phyloP scores from a whole-genome alignment of 306 rosid species.

The Mimosa bimucronata region DNA sequence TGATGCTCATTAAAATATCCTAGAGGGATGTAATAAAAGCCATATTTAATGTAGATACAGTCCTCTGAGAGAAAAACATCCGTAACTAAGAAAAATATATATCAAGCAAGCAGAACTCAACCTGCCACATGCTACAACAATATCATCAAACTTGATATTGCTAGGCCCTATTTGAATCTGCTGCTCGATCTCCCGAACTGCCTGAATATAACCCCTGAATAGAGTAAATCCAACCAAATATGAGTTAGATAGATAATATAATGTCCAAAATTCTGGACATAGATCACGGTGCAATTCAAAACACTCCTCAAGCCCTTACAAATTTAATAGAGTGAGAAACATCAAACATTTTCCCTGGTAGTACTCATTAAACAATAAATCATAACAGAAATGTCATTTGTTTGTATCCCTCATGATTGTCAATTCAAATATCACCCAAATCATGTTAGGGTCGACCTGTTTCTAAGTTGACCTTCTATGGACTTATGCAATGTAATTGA shows the following conservation, averaged over 20 bases:
- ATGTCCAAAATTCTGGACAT: conserved; percentile 13
- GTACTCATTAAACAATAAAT: conserved; percentile 20
- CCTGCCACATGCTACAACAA: conserved; percentile 98
- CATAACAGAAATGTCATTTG: not conserved
- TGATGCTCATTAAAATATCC: conserved; percentile 25
- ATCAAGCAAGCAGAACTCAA: conserved; percentile 45
- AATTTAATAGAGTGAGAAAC: conserved; percentile 13
- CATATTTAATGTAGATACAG: conserved; percentile 24
- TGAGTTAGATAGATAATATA: conserved; percentile 11
- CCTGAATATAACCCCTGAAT: conserved; percentile 91
- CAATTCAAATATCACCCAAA: not conserved
- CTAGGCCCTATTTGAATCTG: conserved; percentile 62
- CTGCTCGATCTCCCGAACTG: conserved; percentile 78
- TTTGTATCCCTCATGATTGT: not conserved
- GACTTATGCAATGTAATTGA: not conserved
- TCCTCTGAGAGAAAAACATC: not conserved
- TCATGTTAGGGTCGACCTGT: not conserved
- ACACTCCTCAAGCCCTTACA: not conserved
- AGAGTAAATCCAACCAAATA: conserved; percentile 24
- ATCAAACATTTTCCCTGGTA: not conserved
- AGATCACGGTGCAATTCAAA: conserved; percentile 34
- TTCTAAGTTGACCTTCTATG: conserved; percentile 3
- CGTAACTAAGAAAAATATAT: conserved; percentile 33
- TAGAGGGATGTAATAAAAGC: conserved; percentile 26
- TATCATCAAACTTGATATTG: conserved; percentile 73